Conservation (phyloP, 805 yeast species). For the Saccharomycopsis selenospora region DNA sequence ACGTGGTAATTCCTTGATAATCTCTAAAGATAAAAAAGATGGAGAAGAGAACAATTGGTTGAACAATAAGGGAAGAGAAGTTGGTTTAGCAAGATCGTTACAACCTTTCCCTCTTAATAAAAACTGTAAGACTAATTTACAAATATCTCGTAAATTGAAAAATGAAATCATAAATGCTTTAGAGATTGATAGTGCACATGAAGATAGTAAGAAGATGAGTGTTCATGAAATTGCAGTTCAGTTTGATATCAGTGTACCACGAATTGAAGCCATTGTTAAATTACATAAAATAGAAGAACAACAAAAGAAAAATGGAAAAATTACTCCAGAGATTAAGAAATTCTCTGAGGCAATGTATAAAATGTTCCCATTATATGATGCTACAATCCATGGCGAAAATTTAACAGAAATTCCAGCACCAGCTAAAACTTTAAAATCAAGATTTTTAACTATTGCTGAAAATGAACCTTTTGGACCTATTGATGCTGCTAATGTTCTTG, state of each 20-base stretch:
- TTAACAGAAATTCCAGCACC: constrained; percentile 94
- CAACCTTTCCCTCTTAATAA: constrained; percentile 81
- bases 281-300: constrained; percentile 58
- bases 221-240: constrained; percentile 70
- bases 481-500: constrained; percentile 84
- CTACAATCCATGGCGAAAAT: constrained; percentile 51
- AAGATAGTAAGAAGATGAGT: constrained; percentile 38
- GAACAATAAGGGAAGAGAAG: constrained; percentile 15
- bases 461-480: constrained; percentile 93
- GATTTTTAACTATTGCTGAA: constrained; percentile 86
- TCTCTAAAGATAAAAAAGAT: constrained; percentile 23
- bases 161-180: constrained; percentile 51
- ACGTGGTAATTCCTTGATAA: constrained; percentile 32
- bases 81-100: constrained; percentile 28
- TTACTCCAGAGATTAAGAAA: constrained; percentile 48
- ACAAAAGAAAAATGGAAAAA: constrained; percentile 47
- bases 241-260: constrained; percentile 73
- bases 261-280: constrained; percentile 82
- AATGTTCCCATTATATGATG: constrained; percentile 71
- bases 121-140: constrained; percentile 58
- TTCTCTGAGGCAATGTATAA: constrained; percentile 60
- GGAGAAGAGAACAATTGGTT: constrained; percentile 16
- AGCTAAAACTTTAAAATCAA: constrained; percentile 67
- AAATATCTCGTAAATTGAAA: constrained; percentile 54
- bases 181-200: constrained; percentile 24